Evolutionary conservation across 73 alveolate species (phyloP), one percentile per base, ranked within the genome.

Genomic region (Paramecium sonneborni): DNA sequence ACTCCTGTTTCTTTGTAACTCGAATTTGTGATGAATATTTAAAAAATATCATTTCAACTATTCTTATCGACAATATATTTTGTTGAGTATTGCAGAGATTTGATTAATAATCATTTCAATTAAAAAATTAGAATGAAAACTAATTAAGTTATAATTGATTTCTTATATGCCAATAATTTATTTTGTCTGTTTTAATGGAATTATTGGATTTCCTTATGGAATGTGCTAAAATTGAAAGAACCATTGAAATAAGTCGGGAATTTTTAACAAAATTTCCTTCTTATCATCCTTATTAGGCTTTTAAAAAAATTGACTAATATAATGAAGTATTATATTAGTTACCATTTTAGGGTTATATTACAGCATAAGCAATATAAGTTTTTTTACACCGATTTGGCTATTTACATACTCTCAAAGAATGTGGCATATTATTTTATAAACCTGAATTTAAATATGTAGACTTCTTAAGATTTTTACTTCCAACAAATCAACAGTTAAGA

Each of bases 151-250:
- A 15, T 0, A 3, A 52, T 8, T 10, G 20, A 5, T 44, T 44
- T 15, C 20, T 9, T 15, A 44, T 0, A 8, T 44, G 21, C 11
- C 11, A 44, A 44, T n/a, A n/a, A 52, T 52, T 74, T 74, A 39
- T 34, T 74, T 74, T 74, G 58, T 74, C 37, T 74, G 56, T 35
- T 74, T 74, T n/a, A 74, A 74, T 74, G 87, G 87, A 74, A 34
- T 39, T 74, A 74, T 79, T 57, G 32, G 74, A 79, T 79, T 79
- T 79, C 41, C 30, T 79, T 6, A 43, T 79, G 41, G 90, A 79
- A 79, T 39, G 69, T 43, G 69, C 90, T 0, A 30, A 79, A 79
- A 44, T 79, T 1, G 90, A 79, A 23, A 79, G 55, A 44, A 39
- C 90, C 30, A 46, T 79, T 10, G 90, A 79, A 34, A 43, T 41